phyloP scores from a whole-genome alignment of 495 filamentous ascomycete species.

The Aspergillus haitiensis region DNA sequence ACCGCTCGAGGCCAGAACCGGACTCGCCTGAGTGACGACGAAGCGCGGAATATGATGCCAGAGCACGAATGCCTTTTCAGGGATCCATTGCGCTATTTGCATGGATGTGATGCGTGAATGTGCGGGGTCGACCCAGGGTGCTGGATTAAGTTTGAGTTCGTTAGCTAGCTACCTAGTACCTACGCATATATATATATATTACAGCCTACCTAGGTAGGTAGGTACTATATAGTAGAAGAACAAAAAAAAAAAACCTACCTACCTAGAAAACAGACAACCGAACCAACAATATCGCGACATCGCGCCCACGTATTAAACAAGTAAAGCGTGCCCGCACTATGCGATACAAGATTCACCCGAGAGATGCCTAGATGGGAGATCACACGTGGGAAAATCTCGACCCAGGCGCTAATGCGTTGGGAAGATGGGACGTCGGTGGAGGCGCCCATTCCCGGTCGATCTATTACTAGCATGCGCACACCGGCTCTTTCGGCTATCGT shows the following conservation, averaged over 20 bases:
- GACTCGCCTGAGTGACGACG: slow-evolving; percentile 29
- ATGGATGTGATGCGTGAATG: slow-evolving; percentile 34
- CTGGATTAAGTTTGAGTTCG: slow-evolving; percentile 19
- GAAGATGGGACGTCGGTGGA: slow-evolving; percentile 42
- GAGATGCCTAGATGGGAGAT: slow-evolving; percentile 39
- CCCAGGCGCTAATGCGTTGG: slow-evolving; percentile 41
- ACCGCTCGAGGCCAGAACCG: slow-evolving; percentile 27
- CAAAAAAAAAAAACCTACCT: slow-evolving; percentile 3
- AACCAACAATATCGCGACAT: slow-evolving; percentile 37
- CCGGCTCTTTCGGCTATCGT: slow-evolving; percentile 31
- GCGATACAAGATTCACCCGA: slow-evolving; percentile 42
- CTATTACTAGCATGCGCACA: slow-evolving; percentile 34
- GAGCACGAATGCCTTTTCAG: slow-evolving; percentile 28
- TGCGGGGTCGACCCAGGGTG: slow-evolving; percentile 49
- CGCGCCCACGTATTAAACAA: slow-evolving; percentile 43
- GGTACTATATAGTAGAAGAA: background rate
- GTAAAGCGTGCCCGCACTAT: slow-evolving; percentile 51
- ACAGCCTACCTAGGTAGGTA: no score
- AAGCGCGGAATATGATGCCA: slow-evolving; percentile 40
- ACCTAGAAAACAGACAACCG: slow-evolving; percentile 40
- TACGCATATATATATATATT: no score
- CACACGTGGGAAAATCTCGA: slow-evolving; percentile 44
- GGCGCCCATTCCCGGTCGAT: slow-evolving; percentile 44
- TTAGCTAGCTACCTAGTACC: background rate
- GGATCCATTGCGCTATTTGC: slow-evolving; percentile 32